These are phyloP conservation scores for Taiozyma sp. DNA, from an alignment of 1,139 yeast species.

Conservation along the genomic window DNA sequence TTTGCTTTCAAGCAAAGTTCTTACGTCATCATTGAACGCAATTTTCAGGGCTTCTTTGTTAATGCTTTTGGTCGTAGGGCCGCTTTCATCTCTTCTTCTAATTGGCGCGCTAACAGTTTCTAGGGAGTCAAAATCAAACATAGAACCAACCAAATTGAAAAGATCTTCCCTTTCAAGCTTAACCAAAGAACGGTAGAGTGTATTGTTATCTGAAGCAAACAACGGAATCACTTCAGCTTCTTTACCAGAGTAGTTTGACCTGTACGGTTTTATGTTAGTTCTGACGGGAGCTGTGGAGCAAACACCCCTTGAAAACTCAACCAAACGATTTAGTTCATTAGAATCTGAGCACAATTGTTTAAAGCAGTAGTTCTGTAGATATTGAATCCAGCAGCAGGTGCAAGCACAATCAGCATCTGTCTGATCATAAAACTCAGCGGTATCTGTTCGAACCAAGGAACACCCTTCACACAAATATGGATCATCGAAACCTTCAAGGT, in stretches of 20 bases:
- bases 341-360: constrained; percentile 18
- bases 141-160: constrained; percentile 10
- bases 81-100: background rate
- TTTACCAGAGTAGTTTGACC: background rate
- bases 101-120: background rate
- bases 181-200: constrained; percentile 18
- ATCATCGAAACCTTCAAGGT: constrained; percentile 19
- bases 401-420: constrained; percentile 21
- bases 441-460: constrained; percentile 13
- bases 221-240: constrained; percentile 5
- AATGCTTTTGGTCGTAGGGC: background rate
- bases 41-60: background rate
- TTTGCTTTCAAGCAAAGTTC: constrained; percentile 1
- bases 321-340: constrained; percentile 11
- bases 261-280: constrained; percentile 13
- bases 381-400: constrained; percentile 22
- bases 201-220: constrained; percentile 14
- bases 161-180: constrained; percentile 13
- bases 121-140: constrained; percentile 10
- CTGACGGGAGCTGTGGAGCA: constrained; percentile 15
- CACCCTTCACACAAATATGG: constrained; percentile 23
- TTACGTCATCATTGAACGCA: constrained; percentile 1
- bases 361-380: constrained; percentile 21
- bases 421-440: background rate
- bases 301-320: constrained; percentile 6